Base-by-base conservation (phyloP, 352 stramenopile species). In the Peronospora belbahrii region DNA sequence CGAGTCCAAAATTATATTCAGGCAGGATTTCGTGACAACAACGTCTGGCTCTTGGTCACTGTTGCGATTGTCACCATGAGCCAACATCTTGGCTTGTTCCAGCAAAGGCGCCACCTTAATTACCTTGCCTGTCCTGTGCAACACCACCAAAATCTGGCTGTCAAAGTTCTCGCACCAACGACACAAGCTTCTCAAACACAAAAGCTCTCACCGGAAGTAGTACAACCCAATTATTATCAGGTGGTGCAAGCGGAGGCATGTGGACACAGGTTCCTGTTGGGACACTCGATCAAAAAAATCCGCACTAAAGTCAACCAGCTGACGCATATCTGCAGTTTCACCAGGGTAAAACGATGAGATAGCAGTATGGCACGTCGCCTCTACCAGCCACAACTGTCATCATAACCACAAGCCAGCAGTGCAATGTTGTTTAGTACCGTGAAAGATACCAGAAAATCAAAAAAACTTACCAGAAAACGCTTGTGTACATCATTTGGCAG, bases 311-410 rank as follows among this genome's bases (percentile, higher is more conserved):
- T 61, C 40, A 18, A 86, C 53, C 11, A 74, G 43, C 19, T 71
- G 59, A 1, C 22, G 13, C 15, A 62, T 59, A n/a, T 77, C 74
- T 14, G 17, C 35, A 6, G 37, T 48, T 2, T 20, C 47, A 18
- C 42, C 33, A 17, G 62, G 56, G 6, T 68, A 50, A 31, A 70
- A 62, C 1, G 73, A 75, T n/a, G 59, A 72, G 1, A 70, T 69
- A 3, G 65, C 60, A 8, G 67, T 65, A 18, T 87, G 78, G 31
- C 62, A 85, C 5, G 69, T 74, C 24, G 83, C 39, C 36, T 84
- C 73, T 15, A 85, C 57, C 6, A 89, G 44, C 78, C 78, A 89
- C 18, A 81, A 49, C 78, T 89, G 6, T 13, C 4, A 42, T 30
- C 51, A 5, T 25, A 40, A 43, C 13, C 28, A 46, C 24, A 44